Evolutionary conservation across 2,329 filamentous ascomycete species (phyloP).

Genomic region (Paecilomyces dactylethromorphus): DNA sequence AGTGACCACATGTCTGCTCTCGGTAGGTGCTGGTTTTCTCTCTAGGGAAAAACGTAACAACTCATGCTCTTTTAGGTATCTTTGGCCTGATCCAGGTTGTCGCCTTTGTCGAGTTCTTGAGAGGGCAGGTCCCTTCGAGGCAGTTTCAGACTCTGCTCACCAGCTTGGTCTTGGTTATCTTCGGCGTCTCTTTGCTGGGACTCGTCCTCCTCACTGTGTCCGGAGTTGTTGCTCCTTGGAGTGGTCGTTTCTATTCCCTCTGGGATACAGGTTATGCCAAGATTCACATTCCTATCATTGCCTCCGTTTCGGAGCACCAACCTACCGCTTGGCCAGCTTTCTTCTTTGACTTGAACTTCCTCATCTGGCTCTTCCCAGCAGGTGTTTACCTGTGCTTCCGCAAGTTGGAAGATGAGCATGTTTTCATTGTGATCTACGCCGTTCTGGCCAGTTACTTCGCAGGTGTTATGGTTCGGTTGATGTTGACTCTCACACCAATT

Average conservation of each 20-base stretch:
- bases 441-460: slow-evolving; percentile 96
- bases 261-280: slow-evolving; percentile 99
- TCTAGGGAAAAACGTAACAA: neutral
- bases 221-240: slow-evolving; percentile 94
- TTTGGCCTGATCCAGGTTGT: slow-evolving; percentile 94
- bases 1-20: slow-evolving; percentile 98
- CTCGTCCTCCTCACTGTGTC: slow-evolving; percentile 77
- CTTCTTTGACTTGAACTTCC: slow-evolving; percentile 97
- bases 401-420: slow-evolving; percentile 87
- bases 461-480: slow-evolving; percentile 97
- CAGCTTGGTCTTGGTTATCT: slow-evolving; percentile 65
- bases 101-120: slow-evolving; percentile 84
- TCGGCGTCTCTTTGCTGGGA: slow-evolving; percentile 65
- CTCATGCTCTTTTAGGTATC: slow-evolving; percentile 55
- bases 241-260: slow-evolving; percentile 96
- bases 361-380: slow-evolving; percentile 98
- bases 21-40: slow-evolving; percentile 48
- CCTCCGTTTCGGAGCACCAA: slow-evolving; percentile 98
- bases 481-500: slow-evolving; percentile 93
- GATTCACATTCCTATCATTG: slow-evolving; percentile 98
- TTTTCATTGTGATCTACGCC: slow-evolving; percentile 96
- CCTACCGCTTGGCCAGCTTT: slow-evolving; percentile 98
- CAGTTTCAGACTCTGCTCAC: slow-evolving; percentile 91
- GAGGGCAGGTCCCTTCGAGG: slow-evolving; percentile 78
- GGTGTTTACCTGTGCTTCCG: slow-evolving; percentile 98